phyloP scores from a whole-genome alignment of 192 early-diverging fungal genomes.

The Martensiomyces pterosporus region DNA sequence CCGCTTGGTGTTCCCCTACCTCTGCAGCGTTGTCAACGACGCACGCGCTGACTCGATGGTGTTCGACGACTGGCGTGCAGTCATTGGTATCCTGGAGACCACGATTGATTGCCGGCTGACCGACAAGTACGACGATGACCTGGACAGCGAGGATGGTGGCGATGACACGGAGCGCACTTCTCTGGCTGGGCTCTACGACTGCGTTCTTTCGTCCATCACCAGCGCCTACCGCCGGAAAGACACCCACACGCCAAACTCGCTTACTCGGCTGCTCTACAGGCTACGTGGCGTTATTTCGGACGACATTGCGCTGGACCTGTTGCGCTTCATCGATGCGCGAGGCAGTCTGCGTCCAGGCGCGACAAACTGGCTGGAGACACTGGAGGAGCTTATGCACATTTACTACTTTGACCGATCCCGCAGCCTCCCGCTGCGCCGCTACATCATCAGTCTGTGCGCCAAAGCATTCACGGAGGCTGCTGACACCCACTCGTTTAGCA shows the following conservation, averaged over 20 bases:
- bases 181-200: constrained; percentile 29
- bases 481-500: constrained; percentile 1
- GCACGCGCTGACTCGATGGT: constrained; percentile 37
- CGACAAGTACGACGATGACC: constrained; percentile 7
- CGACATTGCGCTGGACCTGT: constrained; percentile 36
- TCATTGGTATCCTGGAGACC: constrained; percentile 28
- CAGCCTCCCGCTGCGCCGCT: constrained; percentile 28
- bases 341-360: constrained; percentile 31
- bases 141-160: constrained; percentile 1
- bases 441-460: constrained; percentile 21
- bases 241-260: constrained; percentile 8
- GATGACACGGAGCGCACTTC: constrained; percentile 7
- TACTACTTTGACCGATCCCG: constrained; percentile 49
- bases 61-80: constrained; percentile 31
- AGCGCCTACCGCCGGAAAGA: constrained; percentile 14
- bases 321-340: constrained; percentile 23
- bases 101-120: constrained; percentile 28
- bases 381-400: constrained; percentile 42
- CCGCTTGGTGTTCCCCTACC: constrained; percentile 39
- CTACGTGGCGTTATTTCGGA: constrained; percentile 29
- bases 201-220: constrained; percentile 25
- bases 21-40: constrained; percentile 44
- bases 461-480: constrained; percentile 12
- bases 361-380: constrained; percentile 10
- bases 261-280: constrained; percentile 29